These are phyloP conservation scores for Penicillium silybi DNA, from an alignment of 495 filamentous ascomycete genomes.

Conservation along the genomic window DNA sequence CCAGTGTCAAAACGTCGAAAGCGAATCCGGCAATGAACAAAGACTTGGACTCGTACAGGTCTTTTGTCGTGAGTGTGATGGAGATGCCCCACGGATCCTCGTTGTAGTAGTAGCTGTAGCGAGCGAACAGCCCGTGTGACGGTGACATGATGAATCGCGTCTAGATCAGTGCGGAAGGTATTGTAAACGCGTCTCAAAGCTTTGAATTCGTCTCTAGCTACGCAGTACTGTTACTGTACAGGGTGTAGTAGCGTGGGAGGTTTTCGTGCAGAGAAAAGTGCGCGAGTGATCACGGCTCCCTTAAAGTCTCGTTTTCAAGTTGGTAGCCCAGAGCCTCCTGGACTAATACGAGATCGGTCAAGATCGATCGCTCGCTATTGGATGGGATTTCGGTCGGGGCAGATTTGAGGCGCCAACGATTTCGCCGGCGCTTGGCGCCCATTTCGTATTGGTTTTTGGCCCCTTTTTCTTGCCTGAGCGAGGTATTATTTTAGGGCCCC, in stretches of 20 bases:
- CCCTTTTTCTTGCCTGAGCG: background rate
- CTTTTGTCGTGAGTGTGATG: background rate
- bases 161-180: background rate
- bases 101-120: background rate
- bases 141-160: slow-evolving; percentile 3
- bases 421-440: background rate
- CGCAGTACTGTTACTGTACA: no score
- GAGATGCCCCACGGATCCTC: slow-evolving; percentile 10
- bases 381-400: background rate
- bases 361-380: background rate
- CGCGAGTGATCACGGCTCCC: background rate
- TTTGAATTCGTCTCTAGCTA: no score
- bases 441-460: background rate
- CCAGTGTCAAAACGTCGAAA: slow-evolving; percentile 18
- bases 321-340: slow-evolving; percentile 1
- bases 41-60: background rate
- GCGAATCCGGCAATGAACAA: slow-evolving; percentile 9
- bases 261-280: background rate
- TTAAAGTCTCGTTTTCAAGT: background rate
- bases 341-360: slow-evolving; percentile 9
- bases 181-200: background rate
- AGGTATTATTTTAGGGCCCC: slow-evolving; percentile 1
- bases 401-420: slow-evolving; percentile 3
- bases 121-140: slow-evolving; percentile 7
- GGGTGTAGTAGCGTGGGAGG: background rate